Conservation (phyloP, 2,329 filamentous ascomycete genomes). For the Cladosporium halotolerans region DNA sequence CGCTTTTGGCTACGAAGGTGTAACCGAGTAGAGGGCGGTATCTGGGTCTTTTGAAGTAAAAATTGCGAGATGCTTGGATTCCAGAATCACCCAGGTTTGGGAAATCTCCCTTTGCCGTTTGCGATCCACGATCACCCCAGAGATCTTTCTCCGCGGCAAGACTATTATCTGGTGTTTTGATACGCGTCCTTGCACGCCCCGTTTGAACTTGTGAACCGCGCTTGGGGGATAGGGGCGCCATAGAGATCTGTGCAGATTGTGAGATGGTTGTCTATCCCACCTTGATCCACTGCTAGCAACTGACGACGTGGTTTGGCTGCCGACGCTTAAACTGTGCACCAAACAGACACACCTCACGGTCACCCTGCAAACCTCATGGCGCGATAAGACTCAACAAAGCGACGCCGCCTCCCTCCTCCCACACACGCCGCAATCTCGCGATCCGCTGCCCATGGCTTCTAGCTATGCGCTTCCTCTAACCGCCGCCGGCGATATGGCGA, state of each 20-base stretch:
- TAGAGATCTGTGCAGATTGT: constrained; percentile 6
- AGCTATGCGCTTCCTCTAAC: constrained; percentile 39
- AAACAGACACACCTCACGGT: constrained; percentile 23
- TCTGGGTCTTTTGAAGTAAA: too few species aligned
- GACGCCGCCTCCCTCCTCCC: background rate
- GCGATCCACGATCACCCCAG: too few species aligned
- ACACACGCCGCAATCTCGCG: background rate
- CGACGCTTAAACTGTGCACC: constrained; percentile 3
- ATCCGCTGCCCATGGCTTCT: constrained; percentile 34
- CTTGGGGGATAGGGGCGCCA: constrained; percentile 7
- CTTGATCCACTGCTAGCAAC: constrained; percentile 3
- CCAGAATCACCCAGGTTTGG: too few species aligned
- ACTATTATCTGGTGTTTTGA: too few species aligned
- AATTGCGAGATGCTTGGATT: too few species aligned
- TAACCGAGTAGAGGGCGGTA: too few species aligned
- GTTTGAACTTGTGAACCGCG: constrained; percentile 7
- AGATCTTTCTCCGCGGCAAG: too few species aligned
- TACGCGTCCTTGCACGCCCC: background rate
- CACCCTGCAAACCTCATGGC: constrained; percentile 1
- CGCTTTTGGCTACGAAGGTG: too few species aligned
- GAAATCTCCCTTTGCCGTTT: too few species aligned
- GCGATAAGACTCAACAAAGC: constrained; percentile 4
- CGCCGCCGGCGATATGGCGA: constrained; percentile 15
- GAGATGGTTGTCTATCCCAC: constrained; percentile 8
- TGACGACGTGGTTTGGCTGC: constrained; percentile 1